Conservation (phyloP, 1,139 yeast genomes). For the Sporopachydermia cereana region DNA sequence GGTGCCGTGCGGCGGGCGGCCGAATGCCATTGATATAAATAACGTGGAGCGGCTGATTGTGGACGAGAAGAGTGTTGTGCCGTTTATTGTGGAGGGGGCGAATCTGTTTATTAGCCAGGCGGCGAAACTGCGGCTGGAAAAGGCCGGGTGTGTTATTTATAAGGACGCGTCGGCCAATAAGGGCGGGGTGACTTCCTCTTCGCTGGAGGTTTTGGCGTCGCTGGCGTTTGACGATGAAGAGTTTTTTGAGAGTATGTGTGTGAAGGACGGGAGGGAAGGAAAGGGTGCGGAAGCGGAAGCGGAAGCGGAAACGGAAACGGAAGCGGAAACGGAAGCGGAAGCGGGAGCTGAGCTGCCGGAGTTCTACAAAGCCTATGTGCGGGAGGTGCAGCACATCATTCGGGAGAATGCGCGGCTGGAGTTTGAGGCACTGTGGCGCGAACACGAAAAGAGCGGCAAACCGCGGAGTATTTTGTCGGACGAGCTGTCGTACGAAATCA, state of each 20-base stretch:
- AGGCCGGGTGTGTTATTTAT: slow-evolving; percentile 76
- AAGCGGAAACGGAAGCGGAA: too few relatives aligned
- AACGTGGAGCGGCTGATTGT: slow-evolving; percentile 68
- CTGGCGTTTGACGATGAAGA: slow-evolving; percentile 81
- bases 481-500: slow-evolving; percentile 74
- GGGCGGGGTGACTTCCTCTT: slow-evolving; percentile 97
- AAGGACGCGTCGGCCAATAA: slow-evolving; percentile 97
- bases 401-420: slow-evolving; percentile 72
- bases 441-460: slow-evolving; percentile 53
- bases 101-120: slow-evolving; percentile 90
- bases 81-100: slow-evolving; percentile 95
- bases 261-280: slow-evolving; percentile 33
- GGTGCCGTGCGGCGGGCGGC: slow-evolving; percentile 99
- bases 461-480: slow-evolving; percentile 77
- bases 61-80: slow-evolving; percentile 56
- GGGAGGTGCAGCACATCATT: slow-evolving; percentile 67
- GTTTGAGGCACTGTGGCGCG: slow-evolving; percentile 79
- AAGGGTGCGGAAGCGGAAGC: too few relatives aligned
- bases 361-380: slow-evolving; percentile 73
- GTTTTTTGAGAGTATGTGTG: slow-evolving; percentile 68
- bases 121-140: slow-evolving; percentile 77
- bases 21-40: slow-evolving; percentile 85
- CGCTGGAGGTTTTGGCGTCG: slow-evolving; percentile 91
- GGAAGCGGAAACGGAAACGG: slow-evolving; percentile 12
- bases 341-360: slow-evolving; percentile 31